Percentiles rank a stretch among this genome's conserved stretches.
Conservation (phyloP, 177 flowering plant genomes). For the Vitis hybrid region DNA sequence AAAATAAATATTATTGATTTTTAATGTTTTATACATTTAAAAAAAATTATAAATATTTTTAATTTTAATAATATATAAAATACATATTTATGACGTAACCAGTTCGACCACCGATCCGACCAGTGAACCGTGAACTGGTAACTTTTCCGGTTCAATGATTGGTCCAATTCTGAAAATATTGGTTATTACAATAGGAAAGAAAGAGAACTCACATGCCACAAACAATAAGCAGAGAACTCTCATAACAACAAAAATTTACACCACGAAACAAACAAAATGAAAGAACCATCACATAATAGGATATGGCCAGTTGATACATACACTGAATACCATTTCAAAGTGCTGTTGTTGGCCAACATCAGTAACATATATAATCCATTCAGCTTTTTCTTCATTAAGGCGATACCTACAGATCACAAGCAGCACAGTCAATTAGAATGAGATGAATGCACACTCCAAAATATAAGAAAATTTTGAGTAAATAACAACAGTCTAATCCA, state of each 20-base stretch:
- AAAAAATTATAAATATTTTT: too few relatives aligned
- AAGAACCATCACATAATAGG: not conserved
- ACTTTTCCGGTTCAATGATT: too few relatives aligned
- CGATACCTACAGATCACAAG: conserved; percentile 71
- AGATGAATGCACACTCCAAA: conserved; percentile 1
- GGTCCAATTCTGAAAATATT: too few relatives aligned
- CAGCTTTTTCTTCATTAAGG: conserved; percentile 90
- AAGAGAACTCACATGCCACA: not conserved
- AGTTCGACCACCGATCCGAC: too few relatives aligned
- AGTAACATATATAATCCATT: conserved; percentile 95
- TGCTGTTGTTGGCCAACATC: conserved; percentile 96
- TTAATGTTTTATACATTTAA: too few relatives aligned
- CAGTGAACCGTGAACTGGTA: too few relatives aligned
- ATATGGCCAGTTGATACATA: conserved; percentile 31
- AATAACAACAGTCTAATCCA: not conserved
- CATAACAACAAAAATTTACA: not conserved
- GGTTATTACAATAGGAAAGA: too few relatives aligned
- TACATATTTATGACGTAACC: too few relatives aligned
- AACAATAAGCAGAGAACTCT: not conserved
- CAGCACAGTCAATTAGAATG: conserved; percentile 10
- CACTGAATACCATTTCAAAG: conserved; percentile 90
- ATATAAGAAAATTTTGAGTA: conserved; percentile 1
- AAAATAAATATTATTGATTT: too few relatives aligned
- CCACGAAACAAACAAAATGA: conserved; percentile 1
- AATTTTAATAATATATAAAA: too few relatives aligned